These are phyloP conservation scores for Zasmidium angulare DNA, from an alignment of 2,329 filamentous ascomycete species.

Conservation along the genomic window DNA sequence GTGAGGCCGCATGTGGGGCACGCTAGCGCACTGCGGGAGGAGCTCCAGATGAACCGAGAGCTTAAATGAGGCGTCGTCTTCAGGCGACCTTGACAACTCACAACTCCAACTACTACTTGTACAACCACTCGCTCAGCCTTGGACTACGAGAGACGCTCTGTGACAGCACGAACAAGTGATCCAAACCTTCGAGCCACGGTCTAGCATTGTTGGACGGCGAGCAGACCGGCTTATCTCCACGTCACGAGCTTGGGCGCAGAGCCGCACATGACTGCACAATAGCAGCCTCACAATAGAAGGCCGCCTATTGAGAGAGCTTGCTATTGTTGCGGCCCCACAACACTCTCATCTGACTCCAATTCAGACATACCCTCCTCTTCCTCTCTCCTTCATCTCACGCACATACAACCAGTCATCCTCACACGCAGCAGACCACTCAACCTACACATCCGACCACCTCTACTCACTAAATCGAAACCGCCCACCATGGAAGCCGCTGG, in stretches of 20 bases:
- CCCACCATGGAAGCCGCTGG: conserved; percentile 3
- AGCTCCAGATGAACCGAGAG: too few species aligned
- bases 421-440: not conserved
- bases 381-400: not conserved
- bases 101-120: too few species aligned
- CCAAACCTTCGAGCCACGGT: not conserved
- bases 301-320: not conserved
- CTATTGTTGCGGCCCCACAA: not conserved
- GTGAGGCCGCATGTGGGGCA: too few species aligned
- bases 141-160: not conserved
- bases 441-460: not conserved
- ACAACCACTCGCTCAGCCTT: too few species aligned
- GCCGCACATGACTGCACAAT: not conserved
- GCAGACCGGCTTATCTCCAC: not conserved
- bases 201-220: not conserved
- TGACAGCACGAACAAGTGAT: not conserved
- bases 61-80: too few species aligned
- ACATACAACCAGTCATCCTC: not conserved
- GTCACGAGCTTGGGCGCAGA: not conserved
- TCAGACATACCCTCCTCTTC: not conserved
- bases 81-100: too few species aligned
- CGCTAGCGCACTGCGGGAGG: too few species aligned
- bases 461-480: not conserved
- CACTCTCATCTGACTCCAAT: not conserved
- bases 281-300: not conserved